These are phyloP conservation scores for Suillus lakei DNA, from an alignment of 768 basidiomycete species.

Conservation along the genomic window DNA sequence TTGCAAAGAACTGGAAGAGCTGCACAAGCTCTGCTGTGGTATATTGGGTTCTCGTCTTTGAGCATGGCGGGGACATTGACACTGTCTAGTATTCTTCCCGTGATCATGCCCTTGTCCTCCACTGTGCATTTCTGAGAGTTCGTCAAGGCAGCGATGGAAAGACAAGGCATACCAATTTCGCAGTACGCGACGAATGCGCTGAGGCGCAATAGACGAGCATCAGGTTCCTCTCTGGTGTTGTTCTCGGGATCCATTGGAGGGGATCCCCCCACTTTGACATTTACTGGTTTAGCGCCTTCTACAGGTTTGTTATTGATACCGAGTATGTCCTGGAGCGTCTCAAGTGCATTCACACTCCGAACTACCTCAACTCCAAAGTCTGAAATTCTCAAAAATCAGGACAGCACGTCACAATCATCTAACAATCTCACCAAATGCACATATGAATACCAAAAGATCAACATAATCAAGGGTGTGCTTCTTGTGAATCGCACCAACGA, in stretches of 20 bases:
- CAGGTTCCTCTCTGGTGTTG: no score
- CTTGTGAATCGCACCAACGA: constrained; percentile 15
- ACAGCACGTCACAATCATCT: not conserved
- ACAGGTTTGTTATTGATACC: no score
- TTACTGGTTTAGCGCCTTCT: no score
- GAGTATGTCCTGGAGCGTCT: not conserved
- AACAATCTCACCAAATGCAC: constrained; percentile 28
- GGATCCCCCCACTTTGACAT: no score
- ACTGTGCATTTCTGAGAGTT: not conserved
- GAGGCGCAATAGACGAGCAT: constrained; percentile 26
- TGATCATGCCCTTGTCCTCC: constrained; percentile 12
- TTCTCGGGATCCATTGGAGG: no score
- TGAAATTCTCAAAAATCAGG: not conserved
- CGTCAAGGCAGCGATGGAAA: not conserved
- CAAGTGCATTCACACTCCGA: not conserved
- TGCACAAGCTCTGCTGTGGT: constrained; percentile 28
- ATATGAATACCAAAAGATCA: constrained; percentile 34
- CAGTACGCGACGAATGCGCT: constrained; percentile 31
- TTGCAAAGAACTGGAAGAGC: constrained; percentile 36
- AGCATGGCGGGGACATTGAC: constrained; percentile 23
- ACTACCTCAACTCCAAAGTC: constrained; percentile 21
- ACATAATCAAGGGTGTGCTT: constrained; percentile 18
- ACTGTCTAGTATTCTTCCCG: not conserved
- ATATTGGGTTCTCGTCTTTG: constrained; percentile 9
- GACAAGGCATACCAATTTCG: constrained; percentile 29